Evolutionary conservation across 108 stramenopile genomes (phyloP).

Genomic region (Schizochytrium sp.): DNA sequence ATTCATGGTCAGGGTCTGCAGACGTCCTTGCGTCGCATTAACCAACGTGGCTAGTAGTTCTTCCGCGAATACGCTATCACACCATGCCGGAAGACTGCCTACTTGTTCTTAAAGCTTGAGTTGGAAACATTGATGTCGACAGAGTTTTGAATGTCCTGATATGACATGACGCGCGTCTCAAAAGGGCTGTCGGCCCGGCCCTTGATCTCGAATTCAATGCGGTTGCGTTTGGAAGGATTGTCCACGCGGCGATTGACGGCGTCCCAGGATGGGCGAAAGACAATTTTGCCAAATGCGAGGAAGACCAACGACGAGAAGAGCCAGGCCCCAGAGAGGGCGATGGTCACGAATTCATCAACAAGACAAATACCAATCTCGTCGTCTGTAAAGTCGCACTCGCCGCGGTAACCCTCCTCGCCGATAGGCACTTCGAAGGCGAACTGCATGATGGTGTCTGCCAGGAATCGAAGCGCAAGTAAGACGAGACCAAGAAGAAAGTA

Average conservation of each 20-base stretch:
- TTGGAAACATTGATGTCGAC: neutral
- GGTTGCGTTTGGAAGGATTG: neutral
- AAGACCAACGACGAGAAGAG: neutral
- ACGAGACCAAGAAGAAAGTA: neutral
- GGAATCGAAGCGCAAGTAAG: neutral
- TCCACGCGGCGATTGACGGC: neutral
- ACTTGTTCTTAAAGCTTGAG: neutral
- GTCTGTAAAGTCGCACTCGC: neutral
- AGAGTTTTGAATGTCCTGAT: neutral
- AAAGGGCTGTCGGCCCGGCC: neutral
- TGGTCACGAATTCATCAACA: neutral
- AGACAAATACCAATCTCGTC: neutral
- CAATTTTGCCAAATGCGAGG: neutral
- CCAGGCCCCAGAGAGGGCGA: neutral
- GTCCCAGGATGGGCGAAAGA: neutral
- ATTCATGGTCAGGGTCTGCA: too few species aligned
- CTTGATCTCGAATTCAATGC: neutral
- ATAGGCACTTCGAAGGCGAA: neutral
- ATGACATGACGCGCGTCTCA: neutral
- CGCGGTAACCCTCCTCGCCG: neutral
- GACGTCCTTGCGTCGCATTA: neutral
- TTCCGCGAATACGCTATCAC: neutral
- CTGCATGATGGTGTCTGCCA: neutral
- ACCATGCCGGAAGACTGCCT: neutral
- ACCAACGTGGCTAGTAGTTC: neutral